phyloP scores from a whole-genome alignment of 1,139 yeast genomes.

The Chernovozyma aurita region DNA sequence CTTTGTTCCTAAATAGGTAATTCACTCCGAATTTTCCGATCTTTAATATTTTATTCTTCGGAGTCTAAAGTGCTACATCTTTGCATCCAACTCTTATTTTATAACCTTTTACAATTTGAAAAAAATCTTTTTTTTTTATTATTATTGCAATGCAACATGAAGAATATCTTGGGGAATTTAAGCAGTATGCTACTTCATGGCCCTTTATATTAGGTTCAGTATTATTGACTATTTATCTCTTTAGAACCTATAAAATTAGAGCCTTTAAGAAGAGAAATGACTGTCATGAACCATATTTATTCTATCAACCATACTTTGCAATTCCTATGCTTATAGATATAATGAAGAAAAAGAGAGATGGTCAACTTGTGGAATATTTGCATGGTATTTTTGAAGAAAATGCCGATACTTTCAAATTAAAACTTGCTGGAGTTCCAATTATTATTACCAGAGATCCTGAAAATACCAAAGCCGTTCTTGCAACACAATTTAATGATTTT shows the following conservation, averaged over 20 bases:
- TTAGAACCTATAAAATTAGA: background rate
- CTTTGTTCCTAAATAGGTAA: background rate
- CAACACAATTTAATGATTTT: slow-evolving; percentile 44
- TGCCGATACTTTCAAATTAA: slow-evolving; percentile 12
- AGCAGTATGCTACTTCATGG: slow-evolving; percentile 1
- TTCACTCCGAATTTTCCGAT: background rate
- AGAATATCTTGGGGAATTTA: too few relatives aligned
- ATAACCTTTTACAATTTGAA: background rate
- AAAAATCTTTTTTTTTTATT: background rate
- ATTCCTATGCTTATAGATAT: slow-evolving; percentile 10
- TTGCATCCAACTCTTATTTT: too few relatives aligned
- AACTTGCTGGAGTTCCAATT: slow-evolving; percentile 16
- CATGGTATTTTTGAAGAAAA: slow-evolving; percentile 12
- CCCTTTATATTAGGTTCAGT: slow-evolving; percentile 2
- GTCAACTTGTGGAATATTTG: slow-evolving; percentile 19
- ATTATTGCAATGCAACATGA: too few relatives aligned
- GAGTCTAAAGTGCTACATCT: too few relatives aligned
- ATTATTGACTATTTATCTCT: background rate
- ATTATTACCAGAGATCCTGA: slow-evolving; percentile 25
- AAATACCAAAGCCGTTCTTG: slow-evolving; percentile 31
- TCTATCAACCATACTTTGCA: background rate
- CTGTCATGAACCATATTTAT: background rate
- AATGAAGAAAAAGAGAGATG: slow-evolving; percentile 17
- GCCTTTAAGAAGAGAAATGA: slow-evolving; percentile 3
- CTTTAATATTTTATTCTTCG: too few relatives aligned